Evolutionary conservation across 768 basidiomycete species (phyloP).

Genomic region (Phaffia tasmanica): DNA sequence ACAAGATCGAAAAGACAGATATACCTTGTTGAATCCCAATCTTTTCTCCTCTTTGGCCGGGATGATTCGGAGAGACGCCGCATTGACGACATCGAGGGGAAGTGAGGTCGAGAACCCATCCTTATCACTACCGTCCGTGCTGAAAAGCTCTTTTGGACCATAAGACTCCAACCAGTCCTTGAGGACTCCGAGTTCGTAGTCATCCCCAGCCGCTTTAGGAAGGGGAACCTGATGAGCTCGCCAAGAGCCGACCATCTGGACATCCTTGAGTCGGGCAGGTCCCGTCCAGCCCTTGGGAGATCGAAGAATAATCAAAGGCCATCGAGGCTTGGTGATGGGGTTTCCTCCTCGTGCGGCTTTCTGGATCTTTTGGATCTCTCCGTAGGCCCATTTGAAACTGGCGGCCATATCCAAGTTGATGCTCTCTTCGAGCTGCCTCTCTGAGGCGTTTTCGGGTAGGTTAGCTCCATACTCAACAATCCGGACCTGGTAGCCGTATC

Average conservation of each 20-base stretch:
- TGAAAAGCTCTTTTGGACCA: constrained; percentile 55
- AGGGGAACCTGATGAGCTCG: constrained; percentile 77
- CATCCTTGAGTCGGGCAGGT: constrained; percentile 53
- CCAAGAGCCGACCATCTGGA: constrained; percentile 66
- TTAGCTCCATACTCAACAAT: constrained; percentile 52
- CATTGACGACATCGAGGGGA: constrained; percentile 32
- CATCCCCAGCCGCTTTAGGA: constrained; percentile 54
- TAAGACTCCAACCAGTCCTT: constrained; percentile 67
- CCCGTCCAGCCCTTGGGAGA: constrained; percentile 74
- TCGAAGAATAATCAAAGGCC: constrained; percentile 76
- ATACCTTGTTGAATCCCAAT: constrained; percentile 52
- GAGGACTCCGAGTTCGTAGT: constrained; percentile 53
- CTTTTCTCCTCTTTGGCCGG: constrained; percentile 34
- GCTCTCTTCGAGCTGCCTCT: constrained; percentile 33
- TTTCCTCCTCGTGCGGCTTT: constrained; percentile 61
- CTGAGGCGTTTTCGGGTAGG: constrained; percentile 25
- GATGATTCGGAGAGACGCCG: constrained; percentile 34
- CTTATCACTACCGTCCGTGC: constrained; percentile 22
- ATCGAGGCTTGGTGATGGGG: constrained; percentile 75
- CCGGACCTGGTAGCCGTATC: constrained; percentile 65
- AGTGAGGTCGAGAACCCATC: constrained; percentile 28
- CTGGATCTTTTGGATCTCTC: constrained; percentile 59
- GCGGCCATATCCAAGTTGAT: constrained; percentile 60
- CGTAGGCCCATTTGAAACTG: constrained; percentile 68
- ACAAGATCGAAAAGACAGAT: background rate